Evolutionary conservation across 1,139 yeast genomes (phyloP), one percentile per base, ranked within the genome.

Genomic region (Yamadazyma sp.): DNA sequence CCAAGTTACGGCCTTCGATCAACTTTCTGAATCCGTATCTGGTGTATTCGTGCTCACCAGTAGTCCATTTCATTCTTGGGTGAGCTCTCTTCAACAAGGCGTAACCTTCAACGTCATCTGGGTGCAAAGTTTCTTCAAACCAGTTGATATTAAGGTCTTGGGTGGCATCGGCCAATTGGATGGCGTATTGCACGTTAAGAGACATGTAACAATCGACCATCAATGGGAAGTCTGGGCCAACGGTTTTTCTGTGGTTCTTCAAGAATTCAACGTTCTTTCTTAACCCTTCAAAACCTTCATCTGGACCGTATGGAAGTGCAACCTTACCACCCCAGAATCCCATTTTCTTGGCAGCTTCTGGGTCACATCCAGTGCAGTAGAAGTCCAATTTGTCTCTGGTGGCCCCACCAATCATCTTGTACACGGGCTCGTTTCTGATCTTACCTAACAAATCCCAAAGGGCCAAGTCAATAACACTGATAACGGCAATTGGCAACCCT

Each of bases 131-230:
- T 51, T 73, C 77, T 50, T 73, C 77, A 54, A 68, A 72, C 77
- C 77, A 72, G 55, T 72, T 73, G 53, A 72, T 69, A 48, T 71
- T 64, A 47, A 72, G 56, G 46, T 72, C 71, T 39, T 61, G 56
- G 24, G 73, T 62, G 12, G 73, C 75, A 38, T 58, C 58, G 26
- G 68, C 72, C 33, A 72, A 59, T 36, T 72, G 73, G 47, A 73
- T 71, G n/a, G 68, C 64, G 44, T 73, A 72, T 16, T 71, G 61
- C 14, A 72, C 77, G 40, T 66, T 72, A 44, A 72, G 55, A 5
- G 75, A 64, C 77, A 73, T 72, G 61, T 73, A 72, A 53, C 77
- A 72, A 49, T 72, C 77, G 29, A 73, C 76, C 75, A 73, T 69
- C 38, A 72, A 51, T 38, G 77, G 77, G 61, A 69, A 72, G 45